Conservation (phyloP, 2,329 filamentous ascomycete genomes). For the Cladosporium sphaerospermum region DNA sequence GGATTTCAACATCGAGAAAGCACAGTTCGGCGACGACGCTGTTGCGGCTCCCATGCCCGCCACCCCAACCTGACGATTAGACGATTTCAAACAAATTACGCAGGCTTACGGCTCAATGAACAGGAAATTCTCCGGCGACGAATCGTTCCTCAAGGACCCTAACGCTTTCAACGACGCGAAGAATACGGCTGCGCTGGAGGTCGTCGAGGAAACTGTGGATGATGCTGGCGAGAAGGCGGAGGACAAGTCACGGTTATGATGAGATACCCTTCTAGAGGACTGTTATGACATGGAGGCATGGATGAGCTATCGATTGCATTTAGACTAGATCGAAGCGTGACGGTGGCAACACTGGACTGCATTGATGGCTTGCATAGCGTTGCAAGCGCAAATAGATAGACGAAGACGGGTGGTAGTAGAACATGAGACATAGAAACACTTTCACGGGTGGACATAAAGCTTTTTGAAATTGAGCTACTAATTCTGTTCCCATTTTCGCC, state of each 20-base stretch:
- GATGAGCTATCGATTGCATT: too few relatives aligned
- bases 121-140: constrained; percentile 53
- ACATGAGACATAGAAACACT: background rate
- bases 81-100: background rate
- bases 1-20: constrained; percentile 28
- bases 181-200: constrained; percentile 14
- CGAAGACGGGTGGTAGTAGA: background rate
- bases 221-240: background rate
- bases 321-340: too few relatives aligned
- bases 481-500: constrained; percentile 10
- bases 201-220: background rate
- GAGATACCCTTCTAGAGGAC: constrained; percentile 1
- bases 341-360: background rate
- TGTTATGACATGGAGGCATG: too few relatives aligned
- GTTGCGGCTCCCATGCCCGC: background rate
- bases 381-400: background rate
- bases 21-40: constrained; percentile 4
- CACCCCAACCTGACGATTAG: background rate
- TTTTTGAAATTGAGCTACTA: constrained; percentile 10
- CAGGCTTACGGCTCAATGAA: constrained; percentile 12
- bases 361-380: background rate
- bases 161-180: constrained; percentile 33
- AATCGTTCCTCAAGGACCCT: constrained; percentile 44
- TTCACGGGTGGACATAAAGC: constrained; percentile 5
- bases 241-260: constrained; percentile 9